Conservation (phyloP, 768 basidiomycete genomes). For the Sutorius australiensis region DNA sequence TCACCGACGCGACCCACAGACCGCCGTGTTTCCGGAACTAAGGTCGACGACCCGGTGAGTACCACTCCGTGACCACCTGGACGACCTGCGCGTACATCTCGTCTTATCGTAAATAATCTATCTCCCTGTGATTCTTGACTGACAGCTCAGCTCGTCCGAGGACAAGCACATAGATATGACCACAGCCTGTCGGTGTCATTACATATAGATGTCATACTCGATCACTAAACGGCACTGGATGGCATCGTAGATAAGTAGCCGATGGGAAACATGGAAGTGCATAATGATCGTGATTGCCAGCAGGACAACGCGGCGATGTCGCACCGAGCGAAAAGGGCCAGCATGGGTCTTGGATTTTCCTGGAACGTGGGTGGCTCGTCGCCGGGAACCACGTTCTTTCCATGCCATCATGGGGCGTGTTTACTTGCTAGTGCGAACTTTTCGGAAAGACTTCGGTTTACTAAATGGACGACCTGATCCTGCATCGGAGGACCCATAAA, state of each 20-base stretch:
- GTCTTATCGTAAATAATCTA: no score
- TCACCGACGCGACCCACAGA: neutral
- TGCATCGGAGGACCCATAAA: no score
- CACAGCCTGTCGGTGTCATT: neutral
- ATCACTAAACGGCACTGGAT: neutral
- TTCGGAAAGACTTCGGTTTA: neutral
- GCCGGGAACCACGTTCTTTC: neutral
- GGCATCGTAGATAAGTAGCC: neutral
- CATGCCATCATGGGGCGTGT: neutral
- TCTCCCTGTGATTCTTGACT: no score
- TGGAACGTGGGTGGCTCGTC: neutral
- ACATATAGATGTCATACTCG: neutral
- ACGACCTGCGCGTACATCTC: no score
- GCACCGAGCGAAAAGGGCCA: neutral
- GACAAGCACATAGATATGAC: no score
- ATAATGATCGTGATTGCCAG: neutral
- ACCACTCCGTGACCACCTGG: no score
- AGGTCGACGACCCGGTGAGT: no score
- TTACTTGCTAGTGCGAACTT: neutral
- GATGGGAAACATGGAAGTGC: slow-evolving; percentile 8
- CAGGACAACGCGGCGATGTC: neutral
- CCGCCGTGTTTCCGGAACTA: no score
- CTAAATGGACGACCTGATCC: neutral
- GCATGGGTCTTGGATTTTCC: neutral
- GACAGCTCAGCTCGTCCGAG: no score